These are phyloP conservation scores for Colletotrichum sidae DNA, from an alignment of 2,329 filamentous ascomycete genomes.

Conservation along the genomic window DNA sequence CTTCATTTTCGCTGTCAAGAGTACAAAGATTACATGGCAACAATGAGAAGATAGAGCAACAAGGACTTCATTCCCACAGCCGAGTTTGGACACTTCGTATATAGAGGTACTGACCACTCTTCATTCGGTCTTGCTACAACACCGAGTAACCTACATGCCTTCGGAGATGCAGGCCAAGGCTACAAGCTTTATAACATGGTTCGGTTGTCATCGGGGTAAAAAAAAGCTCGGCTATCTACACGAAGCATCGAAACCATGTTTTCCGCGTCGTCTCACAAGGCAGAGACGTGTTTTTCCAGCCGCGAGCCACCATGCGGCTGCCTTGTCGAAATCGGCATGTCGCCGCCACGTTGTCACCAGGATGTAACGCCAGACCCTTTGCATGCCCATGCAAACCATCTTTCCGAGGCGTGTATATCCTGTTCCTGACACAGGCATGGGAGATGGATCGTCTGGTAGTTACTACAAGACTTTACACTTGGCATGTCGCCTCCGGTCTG, in stretches of 20 bases:
- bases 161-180: not conserved
- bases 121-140: too few species aligned
- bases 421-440: slow-evolving; percentile 59
- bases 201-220: not conserved
- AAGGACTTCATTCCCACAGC: too few species aligned
- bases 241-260: slow-evolving; percentile 12
- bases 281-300: slow-evolving; percentile 1
- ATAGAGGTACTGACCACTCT: too few species aligned
- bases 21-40: too few species aligned
- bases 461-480: slow-evolving; percentile 61
- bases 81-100: too few species aligned
- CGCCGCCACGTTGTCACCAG: slow-evolving; percentile 24
- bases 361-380: slow-evolving; percentile 1
- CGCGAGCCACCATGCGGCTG: not conserved
- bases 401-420: not conserved
- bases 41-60: too few species aligned
- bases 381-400: not conserved
- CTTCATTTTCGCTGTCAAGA: too few species aligned
- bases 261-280: slow-evolving; percentile 13
- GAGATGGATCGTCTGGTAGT: slow-evolving; percentile 66
- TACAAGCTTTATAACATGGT: slow-evolving; percentile 5
- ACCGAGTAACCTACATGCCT: not conserved
- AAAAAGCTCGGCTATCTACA: not conserved
- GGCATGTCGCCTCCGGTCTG: slow-evolving; percentile 64
- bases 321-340: not conserved